These are phyloP conservation scores for Daedalea quercina DNA, from an alignment of 768 basidiomycete genomes.

Conservation along the genomic window DNA sequence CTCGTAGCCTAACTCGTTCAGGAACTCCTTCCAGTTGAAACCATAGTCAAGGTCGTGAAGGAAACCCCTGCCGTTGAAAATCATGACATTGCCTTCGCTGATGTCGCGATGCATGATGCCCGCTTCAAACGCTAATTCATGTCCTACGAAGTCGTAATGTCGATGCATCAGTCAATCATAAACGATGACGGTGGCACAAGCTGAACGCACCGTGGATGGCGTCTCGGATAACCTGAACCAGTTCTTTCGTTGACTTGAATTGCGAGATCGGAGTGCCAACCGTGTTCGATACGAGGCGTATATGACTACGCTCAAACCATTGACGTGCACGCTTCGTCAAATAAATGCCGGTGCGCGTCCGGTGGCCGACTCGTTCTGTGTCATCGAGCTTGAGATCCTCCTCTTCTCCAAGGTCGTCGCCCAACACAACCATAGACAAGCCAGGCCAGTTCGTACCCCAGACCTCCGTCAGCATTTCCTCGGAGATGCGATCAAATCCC, in stretches of 20 bases:
- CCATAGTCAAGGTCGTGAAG: conserved; percentile 3
- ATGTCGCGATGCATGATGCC: conserved; percentile 11
- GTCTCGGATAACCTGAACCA: conserved; percentile 5
- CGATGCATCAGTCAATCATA: neutral
- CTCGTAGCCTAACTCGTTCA: conserved; percentile 4
- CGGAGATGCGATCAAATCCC: too few relatives aligned
- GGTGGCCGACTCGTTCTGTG: neutral
- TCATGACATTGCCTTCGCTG: conserved; percentile 11
- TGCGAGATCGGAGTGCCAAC: conserved; percentile 5
- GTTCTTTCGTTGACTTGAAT: conserved; percentile 5
- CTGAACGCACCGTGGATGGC: conserved; percentile 7
- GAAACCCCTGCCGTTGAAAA: neutral
- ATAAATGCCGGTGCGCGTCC: neutral
- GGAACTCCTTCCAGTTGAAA: neutral
- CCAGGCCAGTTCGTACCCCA: neutral
- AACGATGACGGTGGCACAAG: neutral
- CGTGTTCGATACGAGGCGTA: conserved; percentile 6
- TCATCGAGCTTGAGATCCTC: conserved; percentile 1
- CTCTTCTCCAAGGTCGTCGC: neutral
- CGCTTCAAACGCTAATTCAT: neutral
- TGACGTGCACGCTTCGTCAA: neutral
- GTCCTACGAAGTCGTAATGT: neutral
- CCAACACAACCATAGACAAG: neutral
- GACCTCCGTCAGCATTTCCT: too few relatives aligned
- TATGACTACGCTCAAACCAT: conserved; percentile 6